Evolutionary conservation across 139 green algal genomes (phyloP).

Genomic region (Haematococcus lacustris): DNA sequence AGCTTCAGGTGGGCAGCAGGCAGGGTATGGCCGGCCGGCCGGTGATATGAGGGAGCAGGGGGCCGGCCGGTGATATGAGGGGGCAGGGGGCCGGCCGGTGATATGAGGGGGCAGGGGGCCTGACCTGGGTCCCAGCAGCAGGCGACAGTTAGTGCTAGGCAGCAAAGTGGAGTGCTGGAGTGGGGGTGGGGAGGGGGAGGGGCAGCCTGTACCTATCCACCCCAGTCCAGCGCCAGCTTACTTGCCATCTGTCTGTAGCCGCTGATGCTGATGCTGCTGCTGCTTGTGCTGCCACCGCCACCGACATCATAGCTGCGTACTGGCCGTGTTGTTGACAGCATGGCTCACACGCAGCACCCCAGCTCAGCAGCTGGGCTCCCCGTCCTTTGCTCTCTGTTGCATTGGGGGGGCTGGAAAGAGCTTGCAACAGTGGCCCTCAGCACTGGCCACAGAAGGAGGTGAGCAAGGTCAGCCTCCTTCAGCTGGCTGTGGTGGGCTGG

Average conservation of each 20-base stretch:
- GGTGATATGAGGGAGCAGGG: neutral
- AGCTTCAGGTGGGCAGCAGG: conserved; percentile 31
- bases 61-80: neutral
- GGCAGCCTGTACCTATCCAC: too few relatives aligned
- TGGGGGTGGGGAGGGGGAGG: neutral
- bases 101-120: neutral
- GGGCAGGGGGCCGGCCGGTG: too few relatives aligned
- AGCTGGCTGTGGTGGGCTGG: neutral
- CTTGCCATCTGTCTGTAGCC: too few relatives aligned
- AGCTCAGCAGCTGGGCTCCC: too few relatives aligned
- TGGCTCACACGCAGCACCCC: neutral
- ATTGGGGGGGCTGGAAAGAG: neutral
- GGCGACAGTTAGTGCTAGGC: neutral
- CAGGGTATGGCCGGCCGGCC: neutral
- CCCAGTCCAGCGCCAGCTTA: too few relatives aligned
- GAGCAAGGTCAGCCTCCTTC: neutral
- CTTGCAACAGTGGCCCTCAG: neutral
- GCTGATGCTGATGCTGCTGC: too few relatives aligned
- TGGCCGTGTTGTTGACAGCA: neutral
- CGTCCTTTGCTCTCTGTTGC: too few relatives aligned
- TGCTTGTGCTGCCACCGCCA: too few relatives aligned
- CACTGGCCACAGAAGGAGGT: neutral
- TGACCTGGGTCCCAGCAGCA: neutral
- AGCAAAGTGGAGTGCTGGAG: neutral
- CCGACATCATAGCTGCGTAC: too few relatives aligned